Evolutionary conservation across 2,329 filamentous ascomycete genomes (phyloP), one percentile per base, ranked within the genome.

Genomic region (Westerdykella aurantiaca): DNA sequence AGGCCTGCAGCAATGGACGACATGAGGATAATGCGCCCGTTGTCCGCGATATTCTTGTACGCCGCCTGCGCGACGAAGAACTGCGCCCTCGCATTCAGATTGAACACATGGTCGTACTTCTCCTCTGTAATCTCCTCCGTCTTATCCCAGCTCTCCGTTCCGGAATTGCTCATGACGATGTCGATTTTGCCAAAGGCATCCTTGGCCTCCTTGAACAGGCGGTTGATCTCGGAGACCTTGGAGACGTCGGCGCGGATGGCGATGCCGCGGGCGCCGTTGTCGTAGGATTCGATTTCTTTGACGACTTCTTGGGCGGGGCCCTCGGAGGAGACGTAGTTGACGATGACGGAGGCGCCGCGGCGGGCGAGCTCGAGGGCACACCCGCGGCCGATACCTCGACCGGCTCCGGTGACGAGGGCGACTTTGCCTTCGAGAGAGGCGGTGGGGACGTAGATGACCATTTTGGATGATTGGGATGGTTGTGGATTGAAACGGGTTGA

Each of bases 41-140:
- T 82, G 37, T 78, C 73, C 60, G 82, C 76, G 51, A 86, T 77
- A 69, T 86, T 73, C 70, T 83, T 83, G 68, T 85, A 84, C 6
- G 80, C 85, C 45, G 85, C 81, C 70, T 87, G 83, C 16, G 83
- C 85, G 41, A 88, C 83, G 66, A 88, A 88, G 74, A 88, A 88
- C 69, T 88, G 82, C 38, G 81, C 82, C 7, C 81, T 72, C 6
- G 82, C 77, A 69, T 86, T 86, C 63, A 85, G 69, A 69, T 72
- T 74, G 72, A 86, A 84, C 52, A 85, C 81, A 49, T 82, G 80
- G 64, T 86, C 82, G 62, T 80, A 86, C 68, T 85, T 82, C 70
- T 85, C 82, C 63, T 82, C 79, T 4, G 79, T 74, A 46, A 85
- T 81, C 55, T 85, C 80, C 69, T 82, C 79, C 47, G 82, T 76